Base-by-base conservation (phyloP, 495 filamentous ascomycete genomes). In the Tuber melanosporum region DNA sequence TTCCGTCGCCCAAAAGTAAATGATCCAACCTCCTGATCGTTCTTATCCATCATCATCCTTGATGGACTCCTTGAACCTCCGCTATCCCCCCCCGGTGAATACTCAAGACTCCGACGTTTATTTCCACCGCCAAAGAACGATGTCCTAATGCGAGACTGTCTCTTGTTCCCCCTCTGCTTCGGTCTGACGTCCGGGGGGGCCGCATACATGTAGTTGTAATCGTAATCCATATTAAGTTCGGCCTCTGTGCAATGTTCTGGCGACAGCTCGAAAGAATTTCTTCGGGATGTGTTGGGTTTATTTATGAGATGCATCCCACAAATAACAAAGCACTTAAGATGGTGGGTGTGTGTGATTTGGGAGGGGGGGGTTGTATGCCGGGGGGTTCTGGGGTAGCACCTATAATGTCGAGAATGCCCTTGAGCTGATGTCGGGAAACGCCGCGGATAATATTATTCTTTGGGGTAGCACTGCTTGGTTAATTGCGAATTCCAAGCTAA, bases 71-170 rank as follows among this genome's bases (percentile, higher is more conserved):
- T 79, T 66, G 78, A 73, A 19, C 74, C 76, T 26, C 57, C 57
- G 32, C 41, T 71, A 32, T 79, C 80, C 36, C 81, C 79, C 36
- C 81, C 79, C 36, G 74, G 45, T 17, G 45, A 70, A 43, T 52
- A 66, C 15, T 82, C 81, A 36, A 72, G 77, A 41, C 81, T 82
- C 52, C 74, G 75, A 77, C 81, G 77, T 71, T 80, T 81, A 22
- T 76, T 73, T 10, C 81, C 75, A 47, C 73, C 72, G 36, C 78
- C 80, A 70, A 82, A 82, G 43, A 82, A 78, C 12, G 81, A 77
- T 17, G 80, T 74, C 70, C 81, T 74, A 43, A 82, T 82, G 45
- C 81, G 81, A 71, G 80, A 82, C 72, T 79, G 76, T 74, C 78
- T 82, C 62, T 78, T 79, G 70, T 82, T 76, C 22, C 76, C 45